A percentile compares a stretch with the other conserved stretches of the same genome.
phyloP scores from a whole-genome alignment of 805 yeast genomes.

The Teunomyces gatunensis region DNA sequence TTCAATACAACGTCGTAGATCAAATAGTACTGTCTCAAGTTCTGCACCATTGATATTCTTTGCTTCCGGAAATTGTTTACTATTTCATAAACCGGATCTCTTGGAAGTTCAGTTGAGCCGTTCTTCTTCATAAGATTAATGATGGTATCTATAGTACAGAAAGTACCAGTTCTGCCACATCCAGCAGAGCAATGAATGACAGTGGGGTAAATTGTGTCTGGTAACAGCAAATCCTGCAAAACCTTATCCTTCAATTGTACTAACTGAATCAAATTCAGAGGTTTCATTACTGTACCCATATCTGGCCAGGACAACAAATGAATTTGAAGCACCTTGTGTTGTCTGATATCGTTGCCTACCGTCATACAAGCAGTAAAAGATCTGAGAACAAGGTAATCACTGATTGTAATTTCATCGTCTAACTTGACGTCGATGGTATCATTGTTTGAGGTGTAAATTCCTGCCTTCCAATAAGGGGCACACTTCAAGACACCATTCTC shows the following conservation, averaged over 20 bases:
- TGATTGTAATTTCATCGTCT: background rate
- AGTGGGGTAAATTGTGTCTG: constrained; percentile 12
- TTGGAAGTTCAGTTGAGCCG: constrained; percentile 11
- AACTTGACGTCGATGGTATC: constrained; percentile 21
- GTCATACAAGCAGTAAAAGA: constrained; percentile 13
- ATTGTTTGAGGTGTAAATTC: constrained; percentile 40
- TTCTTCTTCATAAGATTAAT: constrained; percentile 18
- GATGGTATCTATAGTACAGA: constrained; percentile 37
- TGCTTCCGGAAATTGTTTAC: constrained; percentile 50
- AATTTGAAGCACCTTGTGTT: constrained; percentile 62
- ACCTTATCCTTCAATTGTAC: constrained; percentile 31
- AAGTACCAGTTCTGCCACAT: constrained; percentile 71
- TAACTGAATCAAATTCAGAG: constrained; percentile 53
- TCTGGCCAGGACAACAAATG: constrained; percentile 85
- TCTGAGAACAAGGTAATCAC: constrained; percentile 13
- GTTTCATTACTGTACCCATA: constrained; percentile 59
- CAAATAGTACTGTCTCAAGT: constrained; percentile 50
- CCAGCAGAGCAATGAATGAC: constrained; percentile 67
- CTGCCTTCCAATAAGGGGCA: constrained; percentile 70
- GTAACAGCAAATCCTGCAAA: constrained; percentile 7
- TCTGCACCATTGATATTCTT: constrained; percentile 59
- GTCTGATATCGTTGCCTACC: constrained; percentile 1
- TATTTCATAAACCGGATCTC: constrained; percentile 45
- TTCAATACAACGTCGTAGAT: constrained; percentile 42
- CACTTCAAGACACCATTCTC: constrained; percentile 84